Conservation (phyloP, 768 basidiomycete genomes). For the Boletus huronensis region DNA sequence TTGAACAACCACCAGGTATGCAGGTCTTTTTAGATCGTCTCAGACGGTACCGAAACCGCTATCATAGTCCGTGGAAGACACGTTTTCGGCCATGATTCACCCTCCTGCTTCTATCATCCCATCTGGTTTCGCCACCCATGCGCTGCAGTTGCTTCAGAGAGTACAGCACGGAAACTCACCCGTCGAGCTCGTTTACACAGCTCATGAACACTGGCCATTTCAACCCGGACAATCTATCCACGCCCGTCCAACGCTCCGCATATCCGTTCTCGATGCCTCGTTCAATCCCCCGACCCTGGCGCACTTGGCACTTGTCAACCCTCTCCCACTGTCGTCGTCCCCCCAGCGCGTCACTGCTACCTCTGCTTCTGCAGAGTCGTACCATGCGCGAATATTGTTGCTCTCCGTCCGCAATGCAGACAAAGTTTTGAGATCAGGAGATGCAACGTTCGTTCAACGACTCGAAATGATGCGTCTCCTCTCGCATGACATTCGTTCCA, state of each 20-base stretch:
- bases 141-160: conserved; percentile 20
- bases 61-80: background rate
- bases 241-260: conserved; percentile 35
- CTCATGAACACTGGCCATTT: conserved; percentile 67
- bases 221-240: conserved; percentile 24
- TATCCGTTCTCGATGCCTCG: conserved; percentile 85
- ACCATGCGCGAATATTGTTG: conserved; percentile 73
- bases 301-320: conserved; percentile 72
- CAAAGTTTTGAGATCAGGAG: conserved; percentile 65
- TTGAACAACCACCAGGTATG: background rate
- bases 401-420: conserved; percentile 87
- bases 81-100: conserved; percentile 1
- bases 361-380: conserved; percentile 26
- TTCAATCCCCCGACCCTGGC: conserved; percentile 91
- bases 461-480: conserved; percentile 85
- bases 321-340: conserved; percentile 27
- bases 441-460: conserved; percentile 74
- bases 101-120: conserved; percentile 5
- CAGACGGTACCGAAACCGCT: background rate
- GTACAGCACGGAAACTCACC: conserved; percentile 45
- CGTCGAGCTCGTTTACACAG: conserved; percentile 58
- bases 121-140: conserved; percentile 19
- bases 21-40: background rate
- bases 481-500: conserved; percentile 41
- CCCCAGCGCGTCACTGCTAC: background rate